Percentiles rank a stretch among this genome's conserved stretches.
These are phyloP conservation scores for Wickerhamiella siamensis DNA, from an alignment of 805 yeast genomes.

Conservation along the genomic window DNA sequence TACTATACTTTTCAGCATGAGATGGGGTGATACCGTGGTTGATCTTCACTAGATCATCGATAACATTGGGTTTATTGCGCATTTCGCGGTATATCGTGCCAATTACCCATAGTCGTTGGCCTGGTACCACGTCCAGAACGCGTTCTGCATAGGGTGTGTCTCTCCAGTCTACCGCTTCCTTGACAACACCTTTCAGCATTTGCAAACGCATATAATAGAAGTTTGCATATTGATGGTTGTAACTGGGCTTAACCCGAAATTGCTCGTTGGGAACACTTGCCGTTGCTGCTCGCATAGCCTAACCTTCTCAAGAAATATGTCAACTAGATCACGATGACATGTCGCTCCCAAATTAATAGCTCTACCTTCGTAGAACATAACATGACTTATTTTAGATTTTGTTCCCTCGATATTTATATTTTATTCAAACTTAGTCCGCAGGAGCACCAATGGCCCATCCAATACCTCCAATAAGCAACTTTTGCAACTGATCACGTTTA, in stretches of 20 bases:
- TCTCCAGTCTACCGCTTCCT: slow-evolving; percentile 40
- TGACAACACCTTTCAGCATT: slow-evolving; percentile 33
- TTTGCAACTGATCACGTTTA: slow-evolving; percentile 34
- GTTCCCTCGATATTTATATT: no score
- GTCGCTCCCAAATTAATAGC: no score
- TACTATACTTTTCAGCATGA: slow-evolving; percentile 24
- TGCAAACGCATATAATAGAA: slow-evolving; percentile 42
- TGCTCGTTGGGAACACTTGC: not conserved
- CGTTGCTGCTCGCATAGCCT: not conserved
- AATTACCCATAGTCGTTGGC: slow-evolving; percentile 60
- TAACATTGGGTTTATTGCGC: slow-evolving; percentile 71
- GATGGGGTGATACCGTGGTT: slow-evolving; percentile 16
- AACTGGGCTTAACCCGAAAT: not conserved
- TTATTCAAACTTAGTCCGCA: not conserved
- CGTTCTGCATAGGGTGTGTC: slow-evolving; percentile 32
- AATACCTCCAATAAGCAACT: slow-evolving; percentile 38
- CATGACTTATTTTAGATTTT: no score
- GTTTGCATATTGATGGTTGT: slow-evolving; percentile 38
- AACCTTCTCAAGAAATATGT: no score
- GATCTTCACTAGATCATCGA: slow-evolving; percentile 52
- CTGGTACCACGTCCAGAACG: slow-evolving; percentile 48
- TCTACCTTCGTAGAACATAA: no score
- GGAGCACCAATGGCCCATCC: slow-evolving; percentile 53
- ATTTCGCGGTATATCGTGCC: slow-evolving; percentile 81
- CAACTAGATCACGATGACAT: no score